These are phyloP conservation scores for Apiosordaria backusii DNA, from an alignment of 495 filamentous ascomycete species.

Conservation along the genomic window DNA sequence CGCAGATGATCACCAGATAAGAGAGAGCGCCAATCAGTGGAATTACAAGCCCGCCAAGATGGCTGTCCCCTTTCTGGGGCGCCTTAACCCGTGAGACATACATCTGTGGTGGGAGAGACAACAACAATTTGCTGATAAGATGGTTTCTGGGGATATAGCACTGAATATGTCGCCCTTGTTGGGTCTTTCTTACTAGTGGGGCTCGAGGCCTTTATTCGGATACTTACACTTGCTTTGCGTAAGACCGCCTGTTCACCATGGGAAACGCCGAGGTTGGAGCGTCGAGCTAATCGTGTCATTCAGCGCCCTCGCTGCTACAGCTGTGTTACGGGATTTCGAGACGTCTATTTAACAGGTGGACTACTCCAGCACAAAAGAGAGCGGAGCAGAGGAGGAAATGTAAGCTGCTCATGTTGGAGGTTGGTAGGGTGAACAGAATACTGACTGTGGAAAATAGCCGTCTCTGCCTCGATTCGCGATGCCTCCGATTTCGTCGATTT, in stretches of 20 bases:
- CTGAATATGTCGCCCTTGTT: constrained; percentile 82
- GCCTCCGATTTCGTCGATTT: constrained; percentile 91
- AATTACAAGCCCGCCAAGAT: constrained; percentile 48
- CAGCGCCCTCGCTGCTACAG: constrained; percentile 71
- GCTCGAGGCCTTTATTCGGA: constrained; percentile 73
- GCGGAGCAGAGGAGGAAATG: constrained; percentile 56
- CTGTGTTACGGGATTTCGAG: constrained; percentile 83
- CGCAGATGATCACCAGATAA: constrained; percentile 15
- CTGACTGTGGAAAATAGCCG: constrained; percentile 36
- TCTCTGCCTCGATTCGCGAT: constrained; percentile 53
- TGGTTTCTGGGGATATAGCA: constrained; percentile 25
- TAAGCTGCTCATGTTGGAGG: constrained; percentile 27
- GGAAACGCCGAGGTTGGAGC: constrained; percentile 9
- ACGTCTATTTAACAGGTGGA: constrained; percentile 74
- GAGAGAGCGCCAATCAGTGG: constrained; percentile 5
- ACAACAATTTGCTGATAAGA: not conserved
- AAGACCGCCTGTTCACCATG: constrained; percentile 32
- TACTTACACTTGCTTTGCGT: constrained; percentile 92
- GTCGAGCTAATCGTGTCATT: constrained; percentile 24
- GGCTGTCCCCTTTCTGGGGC: constrained; percentile 77
- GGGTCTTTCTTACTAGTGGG: constrained; percentile 77
- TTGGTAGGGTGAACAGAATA: not conserved
- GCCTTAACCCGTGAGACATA: constrained; percentile 62
- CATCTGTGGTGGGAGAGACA: not conserved
- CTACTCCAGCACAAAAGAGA: constrained; percentile 62